Percentiles rank a stretch among this genome's conserved stretches.
These are phyloP conservation scores for Globisporangium megalacanthum DNA, from an alignment of 352 stramenopile species.

Conservation along the genomic window DNA sequence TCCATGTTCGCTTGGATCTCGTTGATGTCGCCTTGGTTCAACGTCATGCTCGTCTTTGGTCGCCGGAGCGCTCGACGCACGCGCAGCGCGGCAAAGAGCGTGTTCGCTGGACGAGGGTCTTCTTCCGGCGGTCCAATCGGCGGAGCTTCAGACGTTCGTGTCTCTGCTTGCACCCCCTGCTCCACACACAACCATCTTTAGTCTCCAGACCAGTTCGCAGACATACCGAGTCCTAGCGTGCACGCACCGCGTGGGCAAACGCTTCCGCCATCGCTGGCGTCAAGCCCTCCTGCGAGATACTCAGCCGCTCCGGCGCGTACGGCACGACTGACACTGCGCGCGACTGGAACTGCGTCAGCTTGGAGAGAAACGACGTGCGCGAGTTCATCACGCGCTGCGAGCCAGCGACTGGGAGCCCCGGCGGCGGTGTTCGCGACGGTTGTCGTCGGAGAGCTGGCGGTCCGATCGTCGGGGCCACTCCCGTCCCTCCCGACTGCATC, in stretches of 20 bases:
- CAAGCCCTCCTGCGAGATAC: slow-evolving; percentile 47
- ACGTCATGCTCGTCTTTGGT: slow-evolving; percentile 14
- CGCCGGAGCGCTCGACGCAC: slow-evolving; percentile 49
- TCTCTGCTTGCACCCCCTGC: slow-evolving; percentile 11
- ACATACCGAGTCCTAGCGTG: background rate
- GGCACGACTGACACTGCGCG: slow-evolving; percentile 47
- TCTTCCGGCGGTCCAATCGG: background rate
- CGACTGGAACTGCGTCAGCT: slow-evolving; percentile 38
- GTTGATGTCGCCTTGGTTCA: slow-evolving; percentile 15
- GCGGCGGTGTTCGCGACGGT: background rate
- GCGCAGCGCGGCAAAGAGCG: slow-evolving; percentile 52
- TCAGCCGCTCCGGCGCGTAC: slow-evolving; percentile 58
- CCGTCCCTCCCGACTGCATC: background rate
- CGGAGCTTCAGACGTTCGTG: slow-evolving; percentile 4
- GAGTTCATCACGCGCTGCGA: slow-evolving; percentile 1
- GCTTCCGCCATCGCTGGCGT: slow-evolving; percentile 41
- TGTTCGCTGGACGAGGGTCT: slow-evolving; percentile 21
- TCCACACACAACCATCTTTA: background rate
- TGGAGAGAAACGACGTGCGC: slow-evolving; percentile 44
- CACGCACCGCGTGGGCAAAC: slow-evolving; percentile 31
- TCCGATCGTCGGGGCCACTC: background rate
- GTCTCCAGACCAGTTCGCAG: no score
- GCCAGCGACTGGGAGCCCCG: background rate
- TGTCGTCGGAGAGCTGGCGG: background rate
- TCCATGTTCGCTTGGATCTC: slow-evolving; percentile 52